Evolutionary conservation across 139 green algal species (phyloP), one percentile per base, ranked within the genome.

Genomic region (Micractinium sp.): DNA sequence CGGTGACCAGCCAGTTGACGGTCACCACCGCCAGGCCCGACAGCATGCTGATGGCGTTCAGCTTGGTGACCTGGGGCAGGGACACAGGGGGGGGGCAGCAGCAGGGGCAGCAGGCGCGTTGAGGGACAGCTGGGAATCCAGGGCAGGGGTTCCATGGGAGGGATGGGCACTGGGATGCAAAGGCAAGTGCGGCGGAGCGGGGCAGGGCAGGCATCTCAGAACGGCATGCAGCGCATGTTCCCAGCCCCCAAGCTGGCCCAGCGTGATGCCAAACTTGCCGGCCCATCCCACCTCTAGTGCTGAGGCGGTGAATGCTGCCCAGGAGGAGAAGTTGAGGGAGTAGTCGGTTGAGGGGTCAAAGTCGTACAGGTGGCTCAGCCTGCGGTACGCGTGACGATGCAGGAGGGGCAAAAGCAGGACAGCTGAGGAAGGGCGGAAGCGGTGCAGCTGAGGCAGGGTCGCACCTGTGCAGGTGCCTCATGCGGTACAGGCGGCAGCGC

Each of bases 1-100:
- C 2, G 0, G 88, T 91, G 79, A 93, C 85, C 87, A 71, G 67
- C 47, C 63, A 86, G 83, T 93, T 93, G 76, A 93, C 77, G 61
- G 81, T n/a, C 29, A 93, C 90, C 56, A 93, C 84, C 39, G 84
- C 82, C 53, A 93, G 36, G 22, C 90, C 88, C 19, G 87, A 82
- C 61, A 91, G 67, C 16, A 87, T 87, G 83, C 66, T 81, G 67
- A 87, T 87, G 67, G 83, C 83, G 38, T 87, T 87, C 83, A 87
- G 67, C 83, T 87, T 87, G 67, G 83, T 87, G 20, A 87, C 83
- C 83, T 87, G 83, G 15, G 0, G 36, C 9, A 13, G 78, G 47
- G 74, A n/a, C n/a, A n/a, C n/a, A n/a, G n/a, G 0, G 77, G 25
- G 13, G 75, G 19, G 36, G 36, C 75, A 81, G 35, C 9, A 81